A percentile compares a stretch with the other conserved stretches of the same genome.
These are phyloP conservation scores for Fremontodendron californicum DNA, from an alignment of 345 rosid species.

Conservation along the genomic window DNA sequence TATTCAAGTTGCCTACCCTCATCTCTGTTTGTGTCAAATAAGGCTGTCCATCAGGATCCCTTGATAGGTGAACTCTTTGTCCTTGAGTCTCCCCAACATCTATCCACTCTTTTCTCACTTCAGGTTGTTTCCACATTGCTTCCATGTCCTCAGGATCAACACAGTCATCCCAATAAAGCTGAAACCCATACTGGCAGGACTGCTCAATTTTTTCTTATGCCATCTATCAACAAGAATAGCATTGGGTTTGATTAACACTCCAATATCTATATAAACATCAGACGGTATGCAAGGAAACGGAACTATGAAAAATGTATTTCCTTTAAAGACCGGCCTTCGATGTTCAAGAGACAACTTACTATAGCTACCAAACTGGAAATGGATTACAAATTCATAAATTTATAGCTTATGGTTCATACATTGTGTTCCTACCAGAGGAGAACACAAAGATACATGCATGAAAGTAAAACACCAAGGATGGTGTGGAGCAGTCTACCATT, in stretches of 20 bases:
- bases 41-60: conserved; percentile 93
- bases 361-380: background rate
- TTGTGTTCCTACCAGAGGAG: background rate
- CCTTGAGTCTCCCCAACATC: conserved; percentile 80
- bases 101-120: conserved; percentile 74
- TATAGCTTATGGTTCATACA: background rate
- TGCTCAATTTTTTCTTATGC: conserved; percentile 1
- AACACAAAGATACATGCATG: background rate
- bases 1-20: conserved; percentile 42
- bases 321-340: background rate
- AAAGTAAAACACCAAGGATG: background rate
- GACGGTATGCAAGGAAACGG: background rate
- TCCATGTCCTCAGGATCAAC: conserved; percentile 60
- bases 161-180: conserved; percentile 94
- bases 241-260: background rate
- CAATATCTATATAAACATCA: background rate
- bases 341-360: background rate
- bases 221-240: conserved; percentile 6
- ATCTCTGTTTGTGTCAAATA: conserved; percentile 90
- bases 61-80: conserved; percentile 77
- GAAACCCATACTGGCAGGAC: conserved; percentile 44
- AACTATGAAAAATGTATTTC: no score
- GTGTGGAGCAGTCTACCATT: background rate
- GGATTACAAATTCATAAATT: background rate
- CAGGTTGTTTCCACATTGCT: conserved; percentile 80